Evolutionary conservation across 768 basidiomycete species (phyloP).

Genomic region (Hericium alpestre): DNA sequence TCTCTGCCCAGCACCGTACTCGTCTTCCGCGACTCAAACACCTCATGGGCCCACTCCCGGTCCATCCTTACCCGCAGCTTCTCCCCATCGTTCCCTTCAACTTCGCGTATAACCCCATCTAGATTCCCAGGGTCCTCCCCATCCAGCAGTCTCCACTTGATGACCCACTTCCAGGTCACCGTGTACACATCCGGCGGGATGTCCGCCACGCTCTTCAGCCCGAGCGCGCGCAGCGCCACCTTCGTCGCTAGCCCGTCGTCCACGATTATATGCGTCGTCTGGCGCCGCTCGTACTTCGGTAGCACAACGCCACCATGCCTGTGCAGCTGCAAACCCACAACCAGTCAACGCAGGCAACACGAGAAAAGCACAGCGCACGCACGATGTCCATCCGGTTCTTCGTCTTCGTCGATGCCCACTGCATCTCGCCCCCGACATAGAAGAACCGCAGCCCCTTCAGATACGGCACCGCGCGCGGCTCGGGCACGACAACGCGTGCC

Average conservation of each 20-base stretch:
- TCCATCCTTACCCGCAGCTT: constrained; percentile 4
- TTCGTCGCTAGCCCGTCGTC: constrained; percentile 20
- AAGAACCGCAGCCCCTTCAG: constrained; percentile 7
- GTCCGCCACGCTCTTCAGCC: constrained; percentile 38
- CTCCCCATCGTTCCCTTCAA: constrained; percentile 3
- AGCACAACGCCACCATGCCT: constrained; percentile 52
- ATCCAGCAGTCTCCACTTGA: constrained; percentile 3
- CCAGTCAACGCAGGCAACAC: background rate
- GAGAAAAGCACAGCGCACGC: background rate
- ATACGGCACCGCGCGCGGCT: background rate
- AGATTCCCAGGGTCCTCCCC: constrained; percentile 1
- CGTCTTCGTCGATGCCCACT: constrained; percentile 10
- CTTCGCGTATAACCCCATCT: background rate
- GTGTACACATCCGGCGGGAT: constrained; percentile 33
- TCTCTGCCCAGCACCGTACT: constrained; percentile 6
- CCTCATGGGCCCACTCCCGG: constrained; percentile 10
- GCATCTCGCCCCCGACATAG: constrained; percentile 11
- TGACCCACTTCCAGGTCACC: constrained; percentile 10
- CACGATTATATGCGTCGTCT: constrained; percentile 61
- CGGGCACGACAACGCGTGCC: background rate
- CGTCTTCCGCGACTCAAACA: constrained; percentile 6
- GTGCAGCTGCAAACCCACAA: constrained; percentile 37
- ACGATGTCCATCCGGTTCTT: constrained; percentile 10
- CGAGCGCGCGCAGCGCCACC: constrained; percentile 30
- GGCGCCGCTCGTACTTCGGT: constrained; percentile 42